Base-by-base conservation (phyloP, 2,329 filamentous ascomycete genomes). In the Penicillium palitans region DNA sequence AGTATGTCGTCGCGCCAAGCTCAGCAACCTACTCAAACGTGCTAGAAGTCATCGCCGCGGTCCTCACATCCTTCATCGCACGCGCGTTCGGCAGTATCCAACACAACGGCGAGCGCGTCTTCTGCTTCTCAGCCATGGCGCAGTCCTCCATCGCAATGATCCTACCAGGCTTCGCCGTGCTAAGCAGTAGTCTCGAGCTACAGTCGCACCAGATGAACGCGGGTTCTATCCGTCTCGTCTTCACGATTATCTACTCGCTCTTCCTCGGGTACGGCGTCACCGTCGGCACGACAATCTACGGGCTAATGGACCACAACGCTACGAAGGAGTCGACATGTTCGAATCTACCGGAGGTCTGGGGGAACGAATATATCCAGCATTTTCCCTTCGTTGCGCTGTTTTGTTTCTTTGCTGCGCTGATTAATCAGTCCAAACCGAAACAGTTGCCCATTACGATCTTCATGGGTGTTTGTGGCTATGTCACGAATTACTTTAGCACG, bases 351-450 rank as follows among this genome's bases (percentile, higher is more conserved):
- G 74, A 79, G 0, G 79, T 87, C 60, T 74, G 73, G 19, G 78
- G 81, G 2, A 78, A 81, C 42, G 64, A 70, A 31, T 72, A 72
- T 17, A 63, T 67, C 17, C 83, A 80, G 60, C 83, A 82, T 56
- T 91, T 92, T 75, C 76, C 87, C 44, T 91, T 91, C 67, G 90
- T 93, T 0, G 84, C 89, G 0, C 74, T 83, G 0, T 93, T 93
- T 70, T 87, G 90, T 29, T 70, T 91, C 35, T 90, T 87, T 70
- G 81, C 92, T 39, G 88, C 88, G 60, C 81, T 92, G 67, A 87
- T 92, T 73, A 92, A 93, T 73, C 90, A 93, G 66, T 89, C 89
- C 57, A 90, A 91, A 74, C 88, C 83, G 81, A 87, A 84, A 67
- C 90, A 93, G 70, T 83, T 87, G 37, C 89, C 90, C 0, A 81